Conservation (phyloP, 129 eudicot species). For the Flaveria robusta region DNA sequence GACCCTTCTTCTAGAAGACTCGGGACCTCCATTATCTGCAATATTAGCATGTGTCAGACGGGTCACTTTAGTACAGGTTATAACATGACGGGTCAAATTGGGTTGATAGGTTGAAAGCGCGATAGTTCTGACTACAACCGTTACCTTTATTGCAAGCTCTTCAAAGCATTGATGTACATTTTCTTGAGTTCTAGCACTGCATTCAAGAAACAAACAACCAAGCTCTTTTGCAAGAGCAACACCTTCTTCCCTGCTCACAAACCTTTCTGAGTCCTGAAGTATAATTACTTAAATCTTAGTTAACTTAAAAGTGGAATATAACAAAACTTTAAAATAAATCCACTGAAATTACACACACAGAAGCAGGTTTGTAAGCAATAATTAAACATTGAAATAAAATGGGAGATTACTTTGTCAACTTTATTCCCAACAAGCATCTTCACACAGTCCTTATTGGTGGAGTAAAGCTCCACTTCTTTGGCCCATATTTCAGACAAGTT, state of each 20-base stretch:
- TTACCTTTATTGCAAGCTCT: slow-evolving; percentile 87
- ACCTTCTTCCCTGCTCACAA: slow-evolving; percentile 90
- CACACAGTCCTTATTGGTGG: slow-evolving; percentile 83
- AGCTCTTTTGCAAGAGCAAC: slow-evolving; percentile 78
- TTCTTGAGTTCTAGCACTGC: slow-evolving; percentile 87
- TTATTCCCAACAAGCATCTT: slow-evolving; percentile 98
- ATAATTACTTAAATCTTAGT: neutral
- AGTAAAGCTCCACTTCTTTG: slow-evolving; percentile 78
- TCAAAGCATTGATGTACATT: slow-evolving; percentile 81
- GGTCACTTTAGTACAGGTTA: neutral
- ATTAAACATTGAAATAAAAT: slow-evolving; percentile 12
- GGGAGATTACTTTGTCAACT: slow-evolving; percentile 74
- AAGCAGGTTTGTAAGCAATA: neutral
- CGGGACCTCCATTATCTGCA: slow-evolving; percentile 95
- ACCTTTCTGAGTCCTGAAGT: slow-evolving; percentile 80
- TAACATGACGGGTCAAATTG: neutral
- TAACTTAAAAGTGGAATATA: neutral
- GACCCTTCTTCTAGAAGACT: slow-evolving; percentile 94
- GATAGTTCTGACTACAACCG: neutral
- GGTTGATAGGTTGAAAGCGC: neutral
- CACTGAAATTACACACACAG: neutral
- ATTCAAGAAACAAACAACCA: slow-evolving; percentile 82
- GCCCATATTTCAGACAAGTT: slow-evolving; percentile 94
- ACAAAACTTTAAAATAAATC: neutral
- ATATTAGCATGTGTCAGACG: neutral